phyloP scores from a whole-genome alignment of 768 basidiomycete species.

The Suillus subluteus region DNA sequence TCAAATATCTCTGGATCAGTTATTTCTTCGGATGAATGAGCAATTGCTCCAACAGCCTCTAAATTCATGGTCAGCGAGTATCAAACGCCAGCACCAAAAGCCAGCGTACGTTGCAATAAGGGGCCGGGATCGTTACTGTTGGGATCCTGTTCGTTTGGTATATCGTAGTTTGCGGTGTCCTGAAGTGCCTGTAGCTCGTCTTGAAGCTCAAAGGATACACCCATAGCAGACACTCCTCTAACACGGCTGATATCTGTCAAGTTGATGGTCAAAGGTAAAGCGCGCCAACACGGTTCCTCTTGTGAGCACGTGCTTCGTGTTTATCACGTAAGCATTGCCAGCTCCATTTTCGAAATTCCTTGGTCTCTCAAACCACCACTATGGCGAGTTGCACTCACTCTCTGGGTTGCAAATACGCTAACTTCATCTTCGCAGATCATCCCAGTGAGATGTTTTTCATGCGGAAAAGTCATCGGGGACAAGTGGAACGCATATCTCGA shows the following conservation, averaged over 20 bases:
- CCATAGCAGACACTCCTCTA: conserved; percentile 33
- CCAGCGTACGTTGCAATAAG: conserved; percentile 60
- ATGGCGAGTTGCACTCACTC: conserved; percentile 26
- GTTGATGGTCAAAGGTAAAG: conserved; percentile 8
- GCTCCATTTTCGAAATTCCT: background rate
- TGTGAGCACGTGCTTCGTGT: conserved; percentile 32
- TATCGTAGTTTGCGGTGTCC: conserved; percentile 63
- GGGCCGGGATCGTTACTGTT: conserved; percentile 53
- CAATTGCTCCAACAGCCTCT: conserved; percentile 84
- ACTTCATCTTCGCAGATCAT: conserved; percentile 68
- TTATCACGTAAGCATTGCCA: conserved; percentile 16
- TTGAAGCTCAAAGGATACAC: conserved; percentile 68
- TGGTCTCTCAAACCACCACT: conserved; percentile 16
- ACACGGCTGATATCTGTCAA: conserved; percentile 11
- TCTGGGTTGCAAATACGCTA: background rate
- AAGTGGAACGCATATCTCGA: conserved; percentile 92
- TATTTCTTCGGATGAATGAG: conserved; percentile 75
- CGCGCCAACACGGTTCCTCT: conserved; percentile 16
- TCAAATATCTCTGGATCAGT: conserved; percentile 73
- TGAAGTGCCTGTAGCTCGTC: conserved; percentile 73
- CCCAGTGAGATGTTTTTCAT: conserved; percentile 94
- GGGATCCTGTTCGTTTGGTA: conserved; percentile 70
- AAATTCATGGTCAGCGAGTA: conserved; percentile 18
- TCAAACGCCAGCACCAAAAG: background rate
- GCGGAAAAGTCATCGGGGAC: conserved; percentile 96